Conservation (phyloP, 2,329 filamentous ascomycete species). For the Fusarium musae region DNA sequence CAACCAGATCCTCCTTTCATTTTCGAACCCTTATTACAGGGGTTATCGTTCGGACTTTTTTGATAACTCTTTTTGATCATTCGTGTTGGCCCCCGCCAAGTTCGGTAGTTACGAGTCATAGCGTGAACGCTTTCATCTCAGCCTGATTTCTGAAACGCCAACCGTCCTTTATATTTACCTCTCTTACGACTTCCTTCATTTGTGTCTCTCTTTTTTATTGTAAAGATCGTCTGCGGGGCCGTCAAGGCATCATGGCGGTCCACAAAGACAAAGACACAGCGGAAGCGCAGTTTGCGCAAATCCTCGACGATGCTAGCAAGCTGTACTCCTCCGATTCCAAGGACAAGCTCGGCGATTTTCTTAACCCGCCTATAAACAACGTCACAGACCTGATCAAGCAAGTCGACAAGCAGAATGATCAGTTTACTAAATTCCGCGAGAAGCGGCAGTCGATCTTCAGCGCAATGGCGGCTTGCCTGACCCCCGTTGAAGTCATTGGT, state of each 20-base stretch:
- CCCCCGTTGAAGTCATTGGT: slow-evolving; percentile 55
- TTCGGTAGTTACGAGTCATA: background rate
- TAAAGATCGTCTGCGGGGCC: background rate
- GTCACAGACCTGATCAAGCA: slow-evolving; percentile 48
- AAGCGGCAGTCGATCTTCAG: slow-evolving; percentile 50
- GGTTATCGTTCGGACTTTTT: background rate
- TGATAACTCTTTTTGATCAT: slow-evolving; percentile 11
- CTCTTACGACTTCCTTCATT: background rate
- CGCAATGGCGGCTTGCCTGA: slow-evolving; percentile 46
- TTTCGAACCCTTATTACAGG: background rate
- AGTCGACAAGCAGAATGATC: slow-evolving; percentile 50
- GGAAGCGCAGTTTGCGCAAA: slow-evolving; percentile 44
- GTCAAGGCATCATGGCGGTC: slow-evolving; percentile 31
- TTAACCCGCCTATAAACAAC: slow-evolving; percentile 48
- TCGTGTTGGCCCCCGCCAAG: background rate
- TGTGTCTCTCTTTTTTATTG: background rate
- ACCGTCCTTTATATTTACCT: background rate
- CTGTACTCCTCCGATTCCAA: slow-evolving; percentile 46
- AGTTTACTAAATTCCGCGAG: slow-evolving; percentile 52
- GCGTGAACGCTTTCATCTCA: slow-evolving; percentile 4
- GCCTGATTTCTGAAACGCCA: slow-evolving; percentile 24
- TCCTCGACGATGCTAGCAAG: slow-evolving; percentile 50
- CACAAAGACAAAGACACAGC: slow-evolving; percentile 31
- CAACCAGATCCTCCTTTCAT: background rate
- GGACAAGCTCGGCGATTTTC: slow-evolving; percentile 46